Evolutionary conservation across 2,329 filamentous ascomycete genomes (phyloP).

Genomic region (Stylonectria norvegica): DNA sequence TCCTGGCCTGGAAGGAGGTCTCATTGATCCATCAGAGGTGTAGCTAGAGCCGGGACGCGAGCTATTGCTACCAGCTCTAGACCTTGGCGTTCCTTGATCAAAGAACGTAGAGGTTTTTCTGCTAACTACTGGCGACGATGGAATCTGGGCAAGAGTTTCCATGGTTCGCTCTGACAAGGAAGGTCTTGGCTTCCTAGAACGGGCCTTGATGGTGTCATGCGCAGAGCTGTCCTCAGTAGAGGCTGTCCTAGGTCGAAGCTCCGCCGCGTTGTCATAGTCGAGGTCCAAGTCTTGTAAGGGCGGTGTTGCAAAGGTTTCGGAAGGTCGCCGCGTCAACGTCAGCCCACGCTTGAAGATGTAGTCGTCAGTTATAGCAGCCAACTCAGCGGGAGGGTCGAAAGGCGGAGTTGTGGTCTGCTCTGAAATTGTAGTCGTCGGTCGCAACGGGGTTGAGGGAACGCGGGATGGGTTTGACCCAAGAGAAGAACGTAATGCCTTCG

Average conservation of each 20-base stretch:
- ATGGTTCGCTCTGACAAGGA: conserved; percentile 82
- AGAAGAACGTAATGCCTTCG: conserved; percentile 16
- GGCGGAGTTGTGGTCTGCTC: conserved; percentile 25
- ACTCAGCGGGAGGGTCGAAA: conserved; percentile 18
- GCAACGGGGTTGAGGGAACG: conserved; percentile 19
- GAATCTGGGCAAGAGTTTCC: conserved; percentile 75
- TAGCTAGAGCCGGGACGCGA: conserved; percentile 57
- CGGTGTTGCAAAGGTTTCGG: conserved; percentile 25
- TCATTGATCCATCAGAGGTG: conserved; percentile 58
- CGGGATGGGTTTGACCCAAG: conserved; percentile 14
- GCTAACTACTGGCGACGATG: conserved; percentile 69
- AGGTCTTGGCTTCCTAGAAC: conserved; percentile 36
- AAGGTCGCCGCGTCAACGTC: conserved; percentile 31
- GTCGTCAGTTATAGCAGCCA: conserved; percentile 19
- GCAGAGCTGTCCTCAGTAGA: conserved; percentile 18
- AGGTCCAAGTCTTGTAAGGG: conserved; percentile 20
- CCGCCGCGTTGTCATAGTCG: conserved; percentile 18
- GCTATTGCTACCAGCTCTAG: conserved; percentile 42
- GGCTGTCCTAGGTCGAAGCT: conserved; percentile 13
- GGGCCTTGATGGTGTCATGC: conserved; percentile 19
- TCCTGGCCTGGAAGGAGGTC: conserved; percentile 46
- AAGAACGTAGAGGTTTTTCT: conserved; percentile 72
- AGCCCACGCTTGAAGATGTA: conserved; percentile 25
- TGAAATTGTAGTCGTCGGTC: conserved; percentile 18
- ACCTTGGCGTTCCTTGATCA: conserved; percentile 56